These are phyloP conservation scores for Herpomyces periplanetae DNA, from an alignment of 2,329 filamentous ascomycete species.

Conservation along the genomic window DNA sequence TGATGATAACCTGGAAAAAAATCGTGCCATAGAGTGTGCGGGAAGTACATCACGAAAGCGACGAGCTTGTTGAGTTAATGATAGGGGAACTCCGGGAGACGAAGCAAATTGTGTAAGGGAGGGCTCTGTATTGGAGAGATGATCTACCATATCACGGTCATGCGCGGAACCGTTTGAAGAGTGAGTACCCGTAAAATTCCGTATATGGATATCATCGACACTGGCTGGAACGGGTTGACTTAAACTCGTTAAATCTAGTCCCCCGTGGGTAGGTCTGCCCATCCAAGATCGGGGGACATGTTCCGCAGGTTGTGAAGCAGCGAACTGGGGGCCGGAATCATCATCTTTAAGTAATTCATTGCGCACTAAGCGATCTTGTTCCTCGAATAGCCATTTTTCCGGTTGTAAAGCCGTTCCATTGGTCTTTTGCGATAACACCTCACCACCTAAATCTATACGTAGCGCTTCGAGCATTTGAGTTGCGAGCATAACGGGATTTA, in stretches of 20 bases:
- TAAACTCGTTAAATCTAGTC: conserved; percentile 3
- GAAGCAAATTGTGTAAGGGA: conserved; percentile 46
- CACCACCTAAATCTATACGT: conserved; percentile 63
- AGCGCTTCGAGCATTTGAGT: conserved; percentile 76
- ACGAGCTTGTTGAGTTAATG: conserved; percentile 53
- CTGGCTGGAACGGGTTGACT: conserved; percentile 10
- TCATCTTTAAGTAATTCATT: conserved; percentile 23
- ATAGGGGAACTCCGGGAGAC: conserved; percentile 34
- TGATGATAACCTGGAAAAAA: conserved; percentile 46
- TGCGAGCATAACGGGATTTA: conserved; percentile 47
- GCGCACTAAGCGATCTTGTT: conserved; percentile 7
- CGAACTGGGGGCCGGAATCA: conserved; percentile 11
- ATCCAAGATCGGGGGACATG: conserved; percentile 16
- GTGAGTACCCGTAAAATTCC: conserved; percentile 4
- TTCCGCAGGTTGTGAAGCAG: conserved; percentile 6
- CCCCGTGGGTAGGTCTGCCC: too few species aligned
- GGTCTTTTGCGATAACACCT: too few species aligned
- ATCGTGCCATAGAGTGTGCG: conserved; percentile 46
- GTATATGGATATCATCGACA: conserved; percentile 5
- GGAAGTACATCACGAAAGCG: conserved; percentile 72
- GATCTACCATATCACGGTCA: too few species aligned
- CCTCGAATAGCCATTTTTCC: conserved; percentile 6
- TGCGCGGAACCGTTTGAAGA: conserved; percentile 7
- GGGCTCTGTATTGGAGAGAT: conserved; percentile 50
- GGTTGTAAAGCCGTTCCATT: conserved; percentile 15